Base-by-base conservation (phyloP, 305 asterid genomes). In the Ruellia speciosa region DNA sequence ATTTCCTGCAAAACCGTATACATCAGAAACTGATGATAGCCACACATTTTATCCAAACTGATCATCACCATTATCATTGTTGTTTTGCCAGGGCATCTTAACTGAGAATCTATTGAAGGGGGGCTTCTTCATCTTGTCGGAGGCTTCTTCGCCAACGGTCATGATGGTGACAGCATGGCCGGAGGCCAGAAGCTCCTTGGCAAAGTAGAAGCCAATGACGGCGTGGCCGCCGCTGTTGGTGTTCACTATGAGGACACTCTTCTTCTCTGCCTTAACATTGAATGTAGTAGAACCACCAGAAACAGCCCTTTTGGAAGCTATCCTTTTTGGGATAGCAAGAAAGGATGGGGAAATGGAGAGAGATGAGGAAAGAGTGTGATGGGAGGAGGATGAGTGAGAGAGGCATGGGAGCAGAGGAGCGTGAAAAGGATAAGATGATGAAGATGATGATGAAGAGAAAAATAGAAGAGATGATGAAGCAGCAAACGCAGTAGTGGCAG, bases 91-190 rank as follows among this genome's bases (percentile, higher is more conserved):
- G 9, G 16, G 24, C 5, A 39, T 43, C 75, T 70, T 69, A 80
- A 85, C 98, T 70, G 96, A 80, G 70, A 90, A 90, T 85, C 96
- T 79, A 80, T 39, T 83, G 83, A 90, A 90, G 17, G 98, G 96
- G 8, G 96, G 87, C 77, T 90, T 90, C 90, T 90, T 90, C 98
- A 87, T 90, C 90, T 90, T 90, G 75, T 83, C 95, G 12, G 96
- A 90, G 71, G 56, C 72, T 75, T 90, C 96, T 8, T 85, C 86
- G 24, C 95, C 98, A 6, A 90, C 95, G 0, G 96, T 90, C 59
- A 90, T 45, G 74, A 90, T 59, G 14, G 95, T 85, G 68, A 87
- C 95, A 14, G 60, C 72, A 48, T 90, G 96, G 18, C 94, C 94
- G 19, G 84, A 67, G 65, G 82, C 77, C 19, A 87, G 80, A 66